Evolutionary conservation across 345 rosid genomes (phyloP), one percentile per base, ranked within the genome.

Genomic region (Eucalyptus regnans): DNA sequence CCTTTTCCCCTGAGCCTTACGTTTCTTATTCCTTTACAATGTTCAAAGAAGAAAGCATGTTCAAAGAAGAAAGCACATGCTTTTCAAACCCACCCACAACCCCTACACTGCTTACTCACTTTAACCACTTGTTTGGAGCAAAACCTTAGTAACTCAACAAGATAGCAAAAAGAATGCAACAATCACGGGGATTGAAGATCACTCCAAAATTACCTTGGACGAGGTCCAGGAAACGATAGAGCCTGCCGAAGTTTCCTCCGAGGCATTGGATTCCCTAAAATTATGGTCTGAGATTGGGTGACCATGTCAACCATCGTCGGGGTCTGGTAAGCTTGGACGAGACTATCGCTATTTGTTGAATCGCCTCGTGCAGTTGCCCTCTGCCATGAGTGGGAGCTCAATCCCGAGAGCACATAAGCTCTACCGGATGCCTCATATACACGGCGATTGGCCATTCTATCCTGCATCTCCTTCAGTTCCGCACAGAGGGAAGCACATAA

Each of bases 371-470:
- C 95, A 3, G 99, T 98, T 27, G 99, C 99, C 90, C 99, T 95
- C 94, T 98, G 99, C 99, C 99, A 97, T 17, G 98, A 96, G 76
- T 98, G 99, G 29, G 99, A 98, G 93, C 99, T 97, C 89, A 98
- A 92, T 62, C 99, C 99, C 1, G 99, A 96, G 10, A 98, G 95
- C 54, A 98, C 95, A 46, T 98, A 98, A 52, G 99, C 99, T 89
- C 99, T 94, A 46, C 99, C 99, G 0, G 99, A 94, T 86, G 95
- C 88, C 92, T 97, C 99, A 13, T 98, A 98, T 7, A 96, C 92
- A 9, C 92, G 95, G 44, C 98, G 96, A 90, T 93, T 97, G 49
- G 96, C 96, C 99, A 97, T 96, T 90, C 99, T 95, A 88, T 96
- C 99, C 91, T 96, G 98, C 96, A 95, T 97, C 93, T 96, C 99